Conservation (phyloP, 495 filamentous ascomycete species). For the Penicillium herquei region DNA sequence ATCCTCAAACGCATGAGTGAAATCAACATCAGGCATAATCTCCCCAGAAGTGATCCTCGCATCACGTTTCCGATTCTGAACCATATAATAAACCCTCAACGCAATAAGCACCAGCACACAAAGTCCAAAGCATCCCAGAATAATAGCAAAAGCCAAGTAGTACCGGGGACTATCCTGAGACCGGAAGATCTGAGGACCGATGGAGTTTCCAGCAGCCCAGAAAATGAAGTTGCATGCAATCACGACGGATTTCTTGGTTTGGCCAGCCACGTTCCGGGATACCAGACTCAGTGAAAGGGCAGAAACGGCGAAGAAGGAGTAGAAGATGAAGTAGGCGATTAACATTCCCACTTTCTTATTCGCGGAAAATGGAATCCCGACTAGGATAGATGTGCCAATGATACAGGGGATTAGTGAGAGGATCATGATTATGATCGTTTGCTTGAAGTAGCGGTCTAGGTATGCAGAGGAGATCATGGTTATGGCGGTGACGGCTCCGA, state of each 20-base stretch:
- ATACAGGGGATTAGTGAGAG: slow-evolving; percentile 59
- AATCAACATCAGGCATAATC: slow-evolving; percentile 22
- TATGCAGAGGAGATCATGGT: slow-evolving; percentile 58
- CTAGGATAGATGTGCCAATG: slow-evolving; percentile 5
- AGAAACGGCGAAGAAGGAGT: slow-evolving; percentile 52
- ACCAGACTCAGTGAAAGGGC: slow-evolving; percentile 56
- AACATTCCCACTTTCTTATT: slow-evolving; percentile 50
- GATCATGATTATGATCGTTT: slow-evolving; percentile 62
- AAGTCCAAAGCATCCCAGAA: slow-evolving; percentile 34
- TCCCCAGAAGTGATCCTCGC: slow-evolving; percentile 24
- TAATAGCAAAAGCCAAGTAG: slow-evolving; percentile 37
- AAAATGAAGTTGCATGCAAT: slow-evolving; percentile 41
- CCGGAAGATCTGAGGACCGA: slow-evolving; percentile 46
- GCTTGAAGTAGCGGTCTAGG: slow-evolving; percentile 57
- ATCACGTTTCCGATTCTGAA: slow-evolving; percentile 36
- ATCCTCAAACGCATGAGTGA: slow-evolving; percentile 43
- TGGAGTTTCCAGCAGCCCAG: slow-evolving; percentile 41
- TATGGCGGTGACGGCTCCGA: slow-evolving; percentile 66
- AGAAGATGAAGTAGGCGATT: slow-evolving; percentile 58
- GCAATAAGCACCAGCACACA: slow-evolving; percentile 27
- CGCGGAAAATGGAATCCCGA: slow-evolving; percentile 20
- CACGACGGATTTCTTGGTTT: slow-evolving; percentile 59
- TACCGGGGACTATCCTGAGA: slow-evolving; percentile 33
- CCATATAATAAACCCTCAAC: slow-evolving; percentile 28
- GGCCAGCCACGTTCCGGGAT: slow-evolving; percentile 62